Base-by-base conservation (phyloP, 371 early-diverging fungal genomes). In the Apophysomyces variabilis region DNA sequence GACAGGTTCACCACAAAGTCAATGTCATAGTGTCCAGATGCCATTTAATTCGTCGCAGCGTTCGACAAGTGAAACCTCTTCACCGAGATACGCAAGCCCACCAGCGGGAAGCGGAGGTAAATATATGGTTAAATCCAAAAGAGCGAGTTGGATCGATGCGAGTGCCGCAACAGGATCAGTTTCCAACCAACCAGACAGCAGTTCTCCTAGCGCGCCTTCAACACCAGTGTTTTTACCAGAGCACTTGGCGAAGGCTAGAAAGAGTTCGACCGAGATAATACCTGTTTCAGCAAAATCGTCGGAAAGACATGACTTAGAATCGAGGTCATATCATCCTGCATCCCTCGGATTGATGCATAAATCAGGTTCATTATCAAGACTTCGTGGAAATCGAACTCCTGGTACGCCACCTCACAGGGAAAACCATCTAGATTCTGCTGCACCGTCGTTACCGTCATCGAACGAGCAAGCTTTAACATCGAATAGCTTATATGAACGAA, bases 131-230 rank as follows among this genome's bases (percentile, higher is more conserved):
- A 74, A 74, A 39, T 74, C 74, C 9, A 74, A 74, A 58, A 64
- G 74, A 18, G 70, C 74, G 11, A 74, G 74, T 46, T 74, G 74
- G 74, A 74, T 74, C 32, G 74, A 74, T 66, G 74, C 66, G 3
- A 66, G 66, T 21, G 66, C 74, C 38, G 61, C 65, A 14, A 16
- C 64, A 9, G 26, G 44, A 54, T 41, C 62, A 9, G 7, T 38
- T 50, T 58, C 64, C 9, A 16, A 50, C 1, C 54, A 50, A 50
- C 21, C 54, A 21, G 54, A 36, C 36, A 46, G 16, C 47, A 61
- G 44, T 16, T 58, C 58, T 32, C 61, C 64, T 16, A 65, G 63
- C 43, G 44, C 67, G 14, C 66, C 74, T 4, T 67, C 72, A 14
- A 66, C 72, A 18, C 64, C 66, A 5, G 39, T 63, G 11, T 56